Conservation (phyloP, 1,284 basidiomycete species). For the Pseudozyma tsukubaensis region DNA sequence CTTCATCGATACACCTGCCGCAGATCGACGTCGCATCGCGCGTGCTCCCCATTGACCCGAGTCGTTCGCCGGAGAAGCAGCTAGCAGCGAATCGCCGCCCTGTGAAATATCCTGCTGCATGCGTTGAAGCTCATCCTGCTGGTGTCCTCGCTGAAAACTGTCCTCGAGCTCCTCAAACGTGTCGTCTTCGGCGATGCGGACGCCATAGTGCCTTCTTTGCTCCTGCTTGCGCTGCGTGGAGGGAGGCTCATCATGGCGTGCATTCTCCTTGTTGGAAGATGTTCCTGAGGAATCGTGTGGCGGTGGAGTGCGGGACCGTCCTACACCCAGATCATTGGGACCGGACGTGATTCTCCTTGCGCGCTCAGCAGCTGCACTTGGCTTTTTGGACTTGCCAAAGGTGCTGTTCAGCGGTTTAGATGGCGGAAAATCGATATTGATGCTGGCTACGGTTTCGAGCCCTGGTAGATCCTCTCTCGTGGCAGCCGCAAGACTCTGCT, state of each 20-base stretch:
- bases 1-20: conserved; percentile 64
- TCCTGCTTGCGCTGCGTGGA: conserved; percentile 54
- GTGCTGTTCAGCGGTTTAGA: conserved; percentile 40
- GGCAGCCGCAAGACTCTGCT: conserved; percentile 36
- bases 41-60: conserved; percentile 60
- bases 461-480: conserved; percentile 42
- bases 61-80: conserved; percentile 33
- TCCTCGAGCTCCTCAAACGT: conserved; percentile 53
- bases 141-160: conserved; percentile 42
- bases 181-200: conserved; percentile 54
- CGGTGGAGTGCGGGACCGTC: conserved; percentile 36
- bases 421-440: conserved; percentile 37
- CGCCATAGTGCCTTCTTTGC: conserved; percentile 46
- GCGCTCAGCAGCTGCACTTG: conserved; percentile 33
- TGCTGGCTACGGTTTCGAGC: conserved; percentile 49
- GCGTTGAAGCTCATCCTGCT: conserved; percentile 49
- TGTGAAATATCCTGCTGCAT: conserved; percentile 55
- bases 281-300: conserved; percentile 30
- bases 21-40: conserved; percentile 57
- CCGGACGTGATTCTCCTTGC: conserved; percentile 41
- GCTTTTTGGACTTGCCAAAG: conserved; percentile 34
- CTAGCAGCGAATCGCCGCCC: conserved; percentile 43
- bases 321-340: conserved; percentile 25
- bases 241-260: conserved; percentile 35
- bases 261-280: conserved; percentile 37